Percentiles rank a stretch among this genome's conserved stretches.
These are phyloP conservation scores for Hypoxylon sp. DNA, from an alignment of 2,329 filamentous ascomycete genomes.

Conservation along the genomic window DNA sequence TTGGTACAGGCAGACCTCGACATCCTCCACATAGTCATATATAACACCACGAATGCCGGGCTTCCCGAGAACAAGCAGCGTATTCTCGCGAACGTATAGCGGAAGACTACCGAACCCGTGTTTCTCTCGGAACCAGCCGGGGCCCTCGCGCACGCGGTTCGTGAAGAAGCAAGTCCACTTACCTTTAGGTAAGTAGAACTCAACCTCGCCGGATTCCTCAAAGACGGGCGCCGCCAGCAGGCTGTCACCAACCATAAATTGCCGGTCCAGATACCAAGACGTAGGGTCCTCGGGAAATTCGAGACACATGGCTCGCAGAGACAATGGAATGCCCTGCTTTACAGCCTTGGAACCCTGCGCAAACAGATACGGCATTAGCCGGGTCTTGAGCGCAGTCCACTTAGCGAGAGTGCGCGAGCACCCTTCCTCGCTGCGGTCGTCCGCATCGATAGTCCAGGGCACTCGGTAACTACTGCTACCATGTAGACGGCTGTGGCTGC, in stretches of 20 bases:
- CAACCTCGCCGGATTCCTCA: slow-evolving; percentile 74
- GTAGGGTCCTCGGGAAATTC: slow-evolving; percentile 81
- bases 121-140: slow-evolving; percentile 72
- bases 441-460: slow-evolving; percentile 79
- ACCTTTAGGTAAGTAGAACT: slow-evolving; percentile 73
- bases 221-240: slow-evolving; percentile 77
- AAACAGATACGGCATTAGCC: slow-evolving; percentile 68
- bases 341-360: slow-evolving; percentile 60
- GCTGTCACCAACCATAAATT: slow-evolving; percentile 80
- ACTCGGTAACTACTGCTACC: slow-evolving; percentile 79
- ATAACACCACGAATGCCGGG: slow-evolving; percentile 58
- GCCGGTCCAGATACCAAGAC: slow-evolving; percentile 75
- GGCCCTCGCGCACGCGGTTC: slow-evolving; percentile 64
- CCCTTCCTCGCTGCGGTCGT: slow-evolving; percentile 68
- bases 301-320: slow-evolving; percentile 75
- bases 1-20: slow-evolving; percentile 65
- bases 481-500: slow-evolving; percentile 78
- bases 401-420: slow-evolving; percentile 66
- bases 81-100: slow-evolving; percentile 70
- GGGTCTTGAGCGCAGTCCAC: slow-evolving; percentile 66
- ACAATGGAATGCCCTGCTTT: slow-evolving; percentile 70
- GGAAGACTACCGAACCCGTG: slow-evolving; percentile 72
- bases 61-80: slow-evolving; percentile 63
- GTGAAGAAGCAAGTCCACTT: slow-evolving; percentile 66
- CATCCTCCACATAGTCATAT: slow-evolving; percentile 63